Conservation (phyloP, 129 eudicot species). For the Centrapalus pauciflorus region DNA sequence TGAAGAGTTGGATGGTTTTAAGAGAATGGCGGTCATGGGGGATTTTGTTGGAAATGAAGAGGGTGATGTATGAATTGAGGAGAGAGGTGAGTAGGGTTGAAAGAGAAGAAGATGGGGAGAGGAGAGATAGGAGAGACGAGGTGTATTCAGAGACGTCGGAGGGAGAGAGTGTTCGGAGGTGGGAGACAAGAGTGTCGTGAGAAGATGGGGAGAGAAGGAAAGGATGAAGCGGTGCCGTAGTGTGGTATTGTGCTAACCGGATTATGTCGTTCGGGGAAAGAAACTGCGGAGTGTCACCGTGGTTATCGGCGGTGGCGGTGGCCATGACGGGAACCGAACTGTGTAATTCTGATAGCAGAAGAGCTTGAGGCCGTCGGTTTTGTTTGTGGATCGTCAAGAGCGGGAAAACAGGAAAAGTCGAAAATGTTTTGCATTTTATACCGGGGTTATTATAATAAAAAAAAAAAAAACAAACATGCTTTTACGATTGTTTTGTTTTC, state of each 20-base stretch:
- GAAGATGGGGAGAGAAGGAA: conserved; percentile 48
- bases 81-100: conserved; percentile 47
- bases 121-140: conserved; percentile 54
- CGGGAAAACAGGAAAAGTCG: conserved; percentile 39
- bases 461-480: too few species aligned
- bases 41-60: conserved; percentile 49
- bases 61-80: conserved; percentile 39
- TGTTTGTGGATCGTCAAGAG: conserved; percentile 20
- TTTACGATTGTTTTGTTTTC: background rate
- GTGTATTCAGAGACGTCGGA: conserved; percentile 54
- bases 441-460: background rate
- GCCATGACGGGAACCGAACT: conserved; percentile 11
- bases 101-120: conserved; percentile 35
- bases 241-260: conserved; percentile 49
- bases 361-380: conserved; percentile 13
- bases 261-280: conserved; percentile 49
- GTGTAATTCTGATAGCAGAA: background rate
- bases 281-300: conserved; percentile 18
- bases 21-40: conserved; percentile 48
- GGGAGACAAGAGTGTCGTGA: conserved; percentile 59
- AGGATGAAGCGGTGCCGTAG: conserved; percentile 47
- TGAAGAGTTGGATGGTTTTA: conserved; percentile 53
- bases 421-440: background rate
- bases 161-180: conserved; percentile 52
- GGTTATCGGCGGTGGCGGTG: conserved; percentile 34